Evolutionary conservation across 2,329 filamentous ascomycete genomes (phyloP).

Genomic region (Apiospora koreana): DNA sequence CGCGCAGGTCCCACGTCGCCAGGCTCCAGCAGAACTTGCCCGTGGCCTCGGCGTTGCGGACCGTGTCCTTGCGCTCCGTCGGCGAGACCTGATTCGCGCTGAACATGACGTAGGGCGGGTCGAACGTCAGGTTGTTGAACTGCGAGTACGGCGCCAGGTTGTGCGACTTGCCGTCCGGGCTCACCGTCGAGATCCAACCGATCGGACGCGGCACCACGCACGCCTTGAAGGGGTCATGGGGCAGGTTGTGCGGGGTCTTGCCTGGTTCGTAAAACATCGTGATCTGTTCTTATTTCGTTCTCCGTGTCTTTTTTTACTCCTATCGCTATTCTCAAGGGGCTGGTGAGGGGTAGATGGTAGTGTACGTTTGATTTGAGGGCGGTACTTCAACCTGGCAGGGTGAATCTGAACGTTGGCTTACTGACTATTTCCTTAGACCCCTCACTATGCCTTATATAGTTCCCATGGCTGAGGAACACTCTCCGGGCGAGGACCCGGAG

Average conservation of each 20-base stretch:
- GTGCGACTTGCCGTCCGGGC: slow-evolving; percentile 40
- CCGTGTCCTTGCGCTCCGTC: slow-evolving; percentile 54
- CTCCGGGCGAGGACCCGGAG: background rate
- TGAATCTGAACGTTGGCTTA: background rate
- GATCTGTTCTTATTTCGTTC: background rate
- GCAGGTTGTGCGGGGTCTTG: slow-evolving; percentile 12
- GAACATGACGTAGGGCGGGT: slow-evolving; percentile 66
- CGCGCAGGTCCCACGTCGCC: slow-evolving; percentile 55
- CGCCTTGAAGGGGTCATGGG: slow-evolving; percentile 36
- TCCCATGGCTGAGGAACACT: background rate
- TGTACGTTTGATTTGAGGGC: background rate
- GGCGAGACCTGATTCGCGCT: slow-evolving; percentile 54
- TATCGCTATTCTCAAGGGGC: background rate
- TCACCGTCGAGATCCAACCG: slow-evolving; percentile 62
- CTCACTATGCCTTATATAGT: background rate
- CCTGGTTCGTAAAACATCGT: slow-evolving; percentile 16
- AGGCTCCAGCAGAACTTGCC: slow-evolving; percentile 62
- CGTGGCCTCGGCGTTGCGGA: slow-evolving; percentile 55
- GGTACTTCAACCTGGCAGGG: background rate
- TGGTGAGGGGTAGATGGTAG: background rate
- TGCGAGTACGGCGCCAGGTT: slow-evolving; percentile 63
- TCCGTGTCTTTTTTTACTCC: background rate
- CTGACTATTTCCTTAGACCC: background rate
- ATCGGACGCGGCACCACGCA: slow-evolving; percentile 64
- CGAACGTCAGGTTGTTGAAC: slow-evolving; percentile 65